Conservation (phyloP, 1,284 basidiomycete species). For the Pseudozyma flocculosa region DNA sequence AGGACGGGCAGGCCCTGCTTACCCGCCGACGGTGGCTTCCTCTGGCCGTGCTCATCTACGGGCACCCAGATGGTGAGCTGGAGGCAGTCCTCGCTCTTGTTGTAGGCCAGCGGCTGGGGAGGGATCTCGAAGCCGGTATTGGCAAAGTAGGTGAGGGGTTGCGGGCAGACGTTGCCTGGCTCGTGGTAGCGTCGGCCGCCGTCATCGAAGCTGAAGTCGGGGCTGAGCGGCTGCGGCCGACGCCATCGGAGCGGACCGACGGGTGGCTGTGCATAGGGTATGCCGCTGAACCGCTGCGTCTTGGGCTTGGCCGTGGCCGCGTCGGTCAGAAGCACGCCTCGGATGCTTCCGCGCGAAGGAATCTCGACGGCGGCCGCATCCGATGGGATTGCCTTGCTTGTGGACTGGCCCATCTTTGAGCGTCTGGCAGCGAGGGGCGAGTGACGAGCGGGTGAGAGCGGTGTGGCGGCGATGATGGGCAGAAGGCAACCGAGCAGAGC, state of each 20-base stretch:
- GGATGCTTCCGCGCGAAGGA: conserved; percentile 14
- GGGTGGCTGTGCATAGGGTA: conserved; percentile 35
- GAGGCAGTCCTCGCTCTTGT: conserved; percentile 29
- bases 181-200: conserved; percentile 13
- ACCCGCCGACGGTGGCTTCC: conserved; percentile 1
- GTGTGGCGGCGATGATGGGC: too few species aligned
- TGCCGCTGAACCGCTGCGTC: conserved; percentile 26
- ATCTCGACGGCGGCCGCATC: conserved; percentile 13
- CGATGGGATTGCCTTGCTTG: conserved; percentile 13
- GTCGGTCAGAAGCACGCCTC: conserved; percentile 13
- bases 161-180: conserved; percentile 13
- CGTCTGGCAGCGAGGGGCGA: too few species aligned
- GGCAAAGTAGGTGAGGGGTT: conserved; percentile 21
- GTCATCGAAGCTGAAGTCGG: conserved; percentile 14
- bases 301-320: conserved; percentile 10
- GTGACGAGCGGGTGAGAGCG: too few species aligned
- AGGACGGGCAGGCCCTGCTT: conserved; percentile 12
- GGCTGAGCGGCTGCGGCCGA: conserved; percentile 16
- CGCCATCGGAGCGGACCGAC: conserved; percentile 25
- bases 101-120: conserved; percentile 2
- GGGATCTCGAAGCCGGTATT: conserved; percentile 13
- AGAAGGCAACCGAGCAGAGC: too few species aligned
- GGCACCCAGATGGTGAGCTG: conserved; percentile 40
- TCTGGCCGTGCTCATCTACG: conserved; percentile 1
- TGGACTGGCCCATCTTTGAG: conserved; percentile 25